phyloP scores from a whole-genome alignment of 2,329 filamentous ascomycete genomes.

The Aspergillus sp. region DNA sequence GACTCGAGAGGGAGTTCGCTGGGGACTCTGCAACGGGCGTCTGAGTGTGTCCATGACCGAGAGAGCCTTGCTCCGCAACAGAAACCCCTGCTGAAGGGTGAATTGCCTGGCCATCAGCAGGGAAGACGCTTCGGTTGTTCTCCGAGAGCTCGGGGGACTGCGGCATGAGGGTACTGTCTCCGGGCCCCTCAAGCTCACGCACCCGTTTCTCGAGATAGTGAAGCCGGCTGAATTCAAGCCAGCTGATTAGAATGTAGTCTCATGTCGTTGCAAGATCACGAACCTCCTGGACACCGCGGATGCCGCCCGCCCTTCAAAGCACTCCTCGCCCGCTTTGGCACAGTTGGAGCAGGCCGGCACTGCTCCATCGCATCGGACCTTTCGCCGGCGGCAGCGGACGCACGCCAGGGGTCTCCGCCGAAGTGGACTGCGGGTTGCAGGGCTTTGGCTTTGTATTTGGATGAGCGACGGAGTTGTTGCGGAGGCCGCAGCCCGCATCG shows the following conservation, averaged over 20 bases:
- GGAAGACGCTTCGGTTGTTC: not conserved
- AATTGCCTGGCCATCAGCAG: not conserved
- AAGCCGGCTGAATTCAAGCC: not conserved
- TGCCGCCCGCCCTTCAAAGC: slow-evolving; percentile 2
- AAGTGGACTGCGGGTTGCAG: not conserved
- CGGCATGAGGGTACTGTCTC: not conserved
- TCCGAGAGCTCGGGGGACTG: not conserved
- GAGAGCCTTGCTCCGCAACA: not conserved
- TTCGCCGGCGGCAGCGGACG: slow-evolving; percentile 4
- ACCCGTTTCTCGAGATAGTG: not conserved
- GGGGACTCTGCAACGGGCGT: not conserved
- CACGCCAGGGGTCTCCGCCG: not conserved
- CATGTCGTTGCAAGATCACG: not conserved
- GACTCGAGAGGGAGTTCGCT: not conserved
- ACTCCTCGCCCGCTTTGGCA: slow-evolving; percentile 6
- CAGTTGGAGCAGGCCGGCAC: slow-evolving; percentile 8
- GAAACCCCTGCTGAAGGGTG: not conserved
- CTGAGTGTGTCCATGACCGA: not conserved
- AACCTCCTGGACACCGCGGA: slow-evolving; percentile 3
- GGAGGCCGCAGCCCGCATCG: not conserved
- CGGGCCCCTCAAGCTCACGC: not conserved
- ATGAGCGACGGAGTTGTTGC: not conserved
- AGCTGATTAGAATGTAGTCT: not conserved
- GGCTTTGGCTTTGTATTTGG: not conserved
- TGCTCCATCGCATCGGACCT: slow-evolving; percentile 10